These are phyloP conservation scores for Colletotrichum higginsianum DNA, from an alignment of 2,329 filamentous ascomycete species.

Conservation along the genomic window DNA sequence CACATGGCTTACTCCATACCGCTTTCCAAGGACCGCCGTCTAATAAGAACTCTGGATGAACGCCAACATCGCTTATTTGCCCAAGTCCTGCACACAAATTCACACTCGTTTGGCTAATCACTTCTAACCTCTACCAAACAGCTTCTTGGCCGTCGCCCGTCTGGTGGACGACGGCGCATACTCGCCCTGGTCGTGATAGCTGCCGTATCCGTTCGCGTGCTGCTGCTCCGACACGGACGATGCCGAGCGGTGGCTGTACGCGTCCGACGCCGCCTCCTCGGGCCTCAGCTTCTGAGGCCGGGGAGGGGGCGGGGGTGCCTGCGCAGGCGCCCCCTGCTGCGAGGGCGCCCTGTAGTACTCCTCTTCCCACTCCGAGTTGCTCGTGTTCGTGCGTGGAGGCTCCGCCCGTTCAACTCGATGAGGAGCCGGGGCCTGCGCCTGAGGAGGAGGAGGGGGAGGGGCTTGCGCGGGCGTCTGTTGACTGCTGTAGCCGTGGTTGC, in stretches of 20 bases:
- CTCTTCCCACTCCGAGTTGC: conserved; percentile 41
- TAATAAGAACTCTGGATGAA: not conserved
- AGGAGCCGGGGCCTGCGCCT: not conserved
- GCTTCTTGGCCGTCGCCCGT: conserved; percentile 41
- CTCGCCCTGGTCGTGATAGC: conserved; percentile 29
- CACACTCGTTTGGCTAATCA: not conserved
- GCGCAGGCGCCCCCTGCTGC: conserved; percentile 21
- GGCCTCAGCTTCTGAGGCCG: conserved; percentile 52
- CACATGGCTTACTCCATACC: not conserved
- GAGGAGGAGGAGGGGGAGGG: not conserved
- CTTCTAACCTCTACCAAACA: conserved; percentile 40
- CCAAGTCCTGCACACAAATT: not conserved
- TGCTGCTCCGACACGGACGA: conserved; percentile 28
- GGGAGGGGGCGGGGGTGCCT: conserved; percentile 49
- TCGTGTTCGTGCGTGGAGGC: conserved; percentile 26
- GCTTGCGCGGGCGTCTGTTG: conserved; percentile 19
- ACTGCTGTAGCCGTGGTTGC: conserved; percentile 28
- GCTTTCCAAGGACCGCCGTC: not conserved
- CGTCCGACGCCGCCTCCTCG: conserved; percentile 40
- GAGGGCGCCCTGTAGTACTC: conserved; percentile 45
- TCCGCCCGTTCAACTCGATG: conserved; percentile 29
- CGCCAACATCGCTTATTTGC: not conserved
- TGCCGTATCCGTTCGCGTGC: conserved; percentile 34
- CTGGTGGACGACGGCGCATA: conserved; percentile 32
- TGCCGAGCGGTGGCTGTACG: conserved; percentile 24